Percentiles rank a stretch among this genome's conserved stretches.
These are phyloP conservation scores for Cucumis cinereus DNA, from an alignment of 306 rosid species.

Conservation along the genomic window DNA sequence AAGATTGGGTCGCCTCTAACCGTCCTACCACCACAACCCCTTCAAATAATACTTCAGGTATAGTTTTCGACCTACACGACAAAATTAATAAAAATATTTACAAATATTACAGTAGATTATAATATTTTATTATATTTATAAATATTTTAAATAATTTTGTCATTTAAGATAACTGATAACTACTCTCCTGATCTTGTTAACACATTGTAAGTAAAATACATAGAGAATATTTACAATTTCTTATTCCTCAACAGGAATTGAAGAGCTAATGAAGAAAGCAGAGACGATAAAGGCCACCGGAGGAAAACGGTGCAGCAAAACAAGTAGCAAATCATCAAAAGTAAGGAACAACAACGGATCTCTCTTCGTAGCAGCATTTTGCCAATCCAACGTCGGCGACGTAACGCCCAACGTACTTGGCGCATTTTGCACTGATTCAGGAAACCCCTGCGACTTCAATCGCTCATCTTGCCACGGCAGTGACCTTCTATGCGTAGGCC, in stretches of 20 bases:
- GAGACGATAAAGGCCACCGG: conserved; percentile 44
- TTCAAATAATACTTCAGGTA: conserved; percentile 4
- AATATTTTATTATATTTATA: no score
- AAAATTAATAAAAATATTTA: no score
- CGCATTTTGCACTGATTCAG: conserved; percentile 60
- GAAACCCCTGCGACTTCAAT: conserved; percentile 61
- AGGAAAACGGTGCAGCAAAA: conserved; percentile 33
- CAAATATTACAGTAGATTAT: no score
- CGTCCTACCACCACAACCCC: conserved; percentile 14
- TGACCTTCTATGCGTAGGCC: conserved; percentile 57
- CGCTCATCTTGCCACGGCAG: conserved; percentile 72
- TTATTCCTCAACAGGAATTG: conserved; percentile 10
- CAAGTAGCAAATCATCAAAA: conserved; percentile 39
- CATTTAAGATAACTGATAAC: no score
- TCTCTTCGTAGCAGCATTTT: conserved; percentile 70
- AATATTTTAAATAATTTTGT: no score
- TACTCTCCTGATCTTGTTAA: no score
- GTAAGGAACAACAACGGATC: conserved; percentile 63
- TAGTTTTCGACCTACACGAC: no score
- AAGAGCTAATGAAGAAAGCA: conserved; percentile 27
- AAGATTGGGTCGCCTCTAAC: conserved; percentile 44
- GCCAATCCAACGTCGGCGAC: conserved; percentile 91
- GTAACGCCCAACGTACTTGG: conserved; percentile 77
- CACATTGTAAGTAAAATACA: no score
- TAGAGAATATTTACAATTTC: no score